These are phyloP conservation scores for Bryopsis sp. DNA, from an alignment of 139 green algal genomes.

Conservation along the genomic window DNA sequence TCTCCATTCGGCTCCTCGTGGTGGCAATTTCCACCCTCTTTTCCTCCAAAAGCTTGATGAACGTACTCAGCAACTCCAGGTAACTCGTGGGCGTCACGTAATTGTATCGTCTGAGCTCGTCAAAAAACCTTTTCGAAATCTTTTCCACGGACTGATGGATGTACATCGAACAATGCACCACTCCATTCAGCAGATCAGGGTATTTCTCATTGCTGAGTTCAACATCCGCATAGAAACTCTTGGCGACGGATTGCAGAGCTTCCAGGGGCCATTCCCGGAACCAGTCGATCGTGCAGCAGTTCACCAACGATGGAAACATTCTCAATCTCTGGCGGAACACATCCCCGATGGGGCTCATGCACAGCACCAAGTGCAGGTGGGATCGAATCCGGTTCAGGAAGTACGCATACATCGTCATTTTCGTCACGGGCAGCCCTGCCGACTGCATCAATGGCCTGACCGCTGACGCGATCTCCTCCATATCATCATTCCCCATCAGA, in stretches of 20 bases:
- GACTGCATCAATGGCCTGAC: conserved; percentile 52
- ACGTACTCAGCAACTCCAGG: conserved; percentile 57
- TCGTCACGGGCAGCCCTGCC: conserved; percentile 45
- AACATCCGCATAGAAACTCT: conserved; percentile 41
- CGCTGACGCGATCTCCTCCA: conserved; percentile 50
- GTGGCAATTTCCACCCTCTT: conserved; percentile 39
- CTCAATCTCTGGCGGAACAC: conserved; percentile 71
- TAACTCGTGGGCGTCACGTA: conserved; percentile 60
- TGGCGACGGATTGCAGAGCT: conserved; percentile 47
- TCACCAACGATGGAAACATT: conserved; percentile 84
- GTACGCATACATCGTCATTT: conserved; percentile 45
- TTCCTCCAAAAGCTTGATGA: conserved; percentile 49
- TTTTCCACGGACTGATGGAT: conserved; percentile 62
- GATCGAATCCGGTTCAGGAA: conserved; percentile 47
- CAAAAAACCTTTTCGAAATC: conserved; percentile 43
- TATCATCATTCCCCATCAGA: conserved; percentile 54
- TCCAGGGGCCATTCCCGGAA: conserved; percentile 70
- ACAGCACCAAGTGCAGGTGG: conserved; percentile 71
- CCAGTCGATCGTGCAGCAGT: too few species aligned
- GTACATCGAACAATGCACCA: conserved; percentile 47
- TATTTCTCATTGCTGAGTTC: conserved; percentile 25
- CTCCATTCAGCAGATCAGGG: conserved; percentile 27
- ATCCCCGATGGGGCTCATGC: conserved; percentile 68
- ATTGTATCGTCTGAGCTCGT: conserved; percentile 50
- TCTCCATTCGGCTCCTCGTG: conserved; percentile 42